Percentiles rank a stretch among this genome's conserved stretches.
These are phyloP conservation scores for Saccharomycopsis schoenii DNA, from an alignment of 805 yeast species.

Conservation along the genomic window DNA sequence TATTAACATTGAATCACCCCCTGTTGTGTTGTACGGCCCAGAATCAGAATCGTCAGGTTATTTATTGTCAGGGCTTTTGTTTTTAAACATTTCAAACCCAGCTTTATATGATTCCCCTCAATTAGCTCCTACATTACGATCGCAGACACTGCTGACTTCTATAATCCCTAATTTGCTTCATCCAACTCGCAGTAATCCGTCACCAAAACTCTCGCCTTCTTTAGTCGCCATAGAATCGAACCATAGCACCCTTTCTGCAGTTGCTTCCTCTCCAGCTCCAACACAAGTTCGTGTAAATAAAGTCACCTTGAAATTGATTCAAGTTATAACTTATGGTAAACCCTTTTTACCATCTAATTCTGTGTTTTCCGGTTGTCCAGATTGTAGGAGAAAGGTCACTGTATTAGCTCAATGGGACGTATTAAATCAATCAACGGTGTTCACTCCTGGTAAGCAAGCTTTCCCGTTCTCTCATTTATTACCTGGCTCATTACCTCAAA, in stretches of 20 bases:
- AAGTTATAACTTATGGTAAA: constrained; percentile 52
- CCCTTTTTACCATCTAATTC: constrained; percentile 54
- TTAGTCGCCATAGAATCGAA: background rate
- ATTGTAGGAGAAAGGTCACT: constrained; percentile 45
- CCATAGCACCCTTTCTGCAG: background rate
- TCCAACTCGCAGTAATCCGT: background rate
- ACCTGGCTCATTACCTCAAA: constrained; percentile 83
- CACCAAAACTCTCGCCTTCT: background rate
- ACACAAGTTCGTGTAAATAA: constrained; percentile 42
- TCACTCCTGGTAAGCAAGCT: constrained; percentile 63
- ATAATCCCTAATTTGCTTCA: background rate
- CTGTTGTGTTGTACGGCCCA: constrained; percentile 73
- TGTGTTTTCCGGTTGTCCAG: constrained; percentile 41
- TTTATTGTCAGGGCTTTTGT: constrained; percentile 68
- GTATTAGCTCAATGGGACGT: constrained; percentile 87
- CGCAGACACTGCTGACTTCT: constrained; percentile 1
- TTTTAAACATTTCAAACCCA: constrained; percentile 37
- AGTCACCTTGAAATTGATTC: constrained; percentile 62
- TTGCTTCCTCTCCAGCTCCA: constrained; percentile 13
- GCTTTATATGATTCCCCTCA: background rate
- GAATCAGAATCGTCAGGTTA: constrained; percentile 79
- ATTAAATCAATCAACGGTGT: constrained; percentile 44
- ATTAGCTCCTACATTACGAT: background rate
- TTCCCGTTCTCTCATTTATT: constrained; percentile 87
- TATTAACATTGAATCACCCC: constrained; percentile 80